These are phyloP conservation scores for Pyrus betulifolia DNA, from an alignment of 306 rosid species.

Conservation along the genomic window DNA sequence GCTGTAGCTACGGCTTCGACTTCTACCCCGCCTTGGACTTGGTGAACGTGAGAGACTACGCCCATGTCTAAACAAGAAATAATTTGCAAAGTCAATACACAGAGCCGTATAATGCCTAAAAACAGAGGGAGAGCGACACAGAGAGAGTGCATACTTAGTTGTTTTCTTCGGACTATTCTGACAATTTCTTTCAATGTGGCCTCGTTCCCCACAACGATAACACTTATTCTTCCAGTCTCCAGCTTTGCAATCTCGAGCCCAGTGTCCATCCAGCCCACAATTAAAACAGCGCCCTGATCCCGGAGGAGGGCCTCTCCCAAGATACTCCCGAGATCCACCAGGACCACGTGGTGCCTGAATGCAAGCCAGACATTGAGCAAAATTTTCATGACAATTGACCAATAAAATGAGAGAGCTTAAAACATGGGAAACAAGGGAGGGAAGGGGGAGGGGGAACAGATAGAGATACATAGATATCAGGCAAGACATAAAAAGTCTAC, in stretches of 20 bases:
- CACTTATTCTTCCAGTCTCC: slow-evolving; percentile 54
- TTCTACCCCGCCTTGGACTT: slow-evolving; percentile 42
- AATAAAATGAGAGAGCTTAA: background rate
- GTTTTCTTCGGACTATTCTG: slow-evolving; percentile 46
- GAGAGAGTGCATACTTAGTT: slow-evolving; percentile 12
- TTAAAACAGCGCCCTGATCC: slow-evolving; percentile 53
- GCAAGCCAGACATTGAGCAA: background rate
- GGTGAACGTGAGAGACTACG: slow-evolving; percentile 38
- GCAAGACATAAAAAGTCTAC: background rate
- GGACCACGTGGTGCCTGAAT: slow-evolving; percentile 41
- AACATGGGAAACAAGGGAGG: background rate
- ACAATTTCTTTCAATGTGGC: slow-evolving; percentile 48
- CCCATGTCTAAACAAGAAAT: slow-evolving; percentile 15
- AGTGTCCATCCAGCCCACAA: slow-evolving; percentile 51
- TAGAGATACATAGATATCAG: background rate
- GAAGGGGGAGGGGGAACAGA: background rate
- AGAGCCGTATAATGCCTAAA: background rate
- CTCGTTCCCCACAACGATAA: slow-evolving; percentile 48
- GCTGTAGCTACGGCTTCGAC: slow-evolving; percentile 53
- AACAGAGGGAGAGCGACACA: background rate
- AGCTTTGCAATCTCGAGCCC: slow-evolving; percentile 57
- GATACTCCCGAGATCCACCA: slow-evolving; percentile 42
- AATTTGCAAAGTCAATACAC: background rate
- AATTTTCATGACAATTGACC: background rate
- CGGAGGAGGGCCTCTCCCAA: slow-evolving; percentile 49